Conservation (phyloP, 2,329 filamentous ascomycete genomes). For the Hymenoscyphus fraxineus region DNA sequence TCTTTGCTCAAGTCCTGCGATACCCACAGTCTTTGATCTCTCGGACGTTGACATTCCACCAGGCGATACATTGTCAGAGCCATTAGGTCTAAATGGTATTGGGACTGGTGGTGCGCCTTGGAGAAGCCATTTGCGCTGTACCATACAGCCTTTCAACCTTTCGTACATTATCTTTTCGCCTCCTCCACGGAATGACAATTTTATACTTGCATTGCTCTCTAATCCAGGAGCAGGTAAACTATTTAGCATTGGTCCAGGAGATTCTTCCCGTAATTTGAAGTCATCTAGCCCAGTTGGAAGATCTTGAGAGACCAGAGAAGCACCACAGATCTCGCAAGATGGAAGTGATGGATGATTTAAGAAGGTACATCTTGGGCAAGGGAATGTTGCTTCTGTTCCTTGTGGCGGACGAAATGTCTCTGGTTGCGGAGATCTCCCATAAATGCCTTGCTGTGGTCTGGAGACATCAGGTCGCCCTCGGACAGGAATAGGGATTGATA, state of each 20-base stretch:
- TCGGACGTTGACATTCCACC: slow-evolving; percentile 33
- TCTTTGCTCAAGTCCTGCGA: slow-evolving; percentile 85
- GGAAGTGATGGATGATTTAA: slow-evolving; percentile 83
- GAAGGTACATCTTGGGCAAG: slow-evolving; percentile 89
- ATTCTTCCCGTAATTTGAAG: slow-evolving; percentile 57
- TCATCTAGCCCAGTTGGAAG: slow-evolving; percentile 41
- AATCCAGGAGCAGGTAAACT: slow-evolving; percentile 34
- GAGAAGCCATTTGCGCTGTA: slow-evolving; percentile 93
- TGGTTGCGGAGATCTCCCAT: slow-evolving; percentile 13
- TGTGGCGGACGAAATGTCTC: slow-evolving; percentile 9
- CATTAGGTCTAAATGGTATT: slow-evolving; percentile 44
- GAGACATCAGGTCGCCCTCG: slow-evolving; percentile 25
- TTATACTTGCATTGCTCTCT: slow-evolving; percentile 72
- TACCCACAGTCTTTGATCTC: slow-evolving; percentile 68
- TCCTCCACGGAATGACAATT: slow-evolving; percentile 84
- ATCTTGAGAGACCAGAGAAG: slow-evolving; percentile 60
- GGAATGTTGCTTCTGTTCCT: slow-evolving; percentile 44
- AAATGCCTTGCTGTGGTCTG: slow-evolving; percentile 26
- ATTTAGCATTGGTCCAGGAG: slow-evolving; percentile 68
- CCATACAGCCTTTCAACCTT: slow-evolving; percentile 78
- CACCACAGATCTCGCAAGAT: slow-evolving; percentile 88
- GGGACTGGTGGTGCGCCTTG: slow-evolving; percentile 87
- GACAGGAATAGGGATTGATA: slow-evolving; percentile 32
- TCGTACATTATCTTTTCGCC: slow-evolving; percentile 91
- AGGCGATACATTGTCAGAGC: slow-evolving; percentile 39